phyloP scores from a whole-genome alignment of 768 basidiomycete species.

The Harrya chromipes region DNA sequence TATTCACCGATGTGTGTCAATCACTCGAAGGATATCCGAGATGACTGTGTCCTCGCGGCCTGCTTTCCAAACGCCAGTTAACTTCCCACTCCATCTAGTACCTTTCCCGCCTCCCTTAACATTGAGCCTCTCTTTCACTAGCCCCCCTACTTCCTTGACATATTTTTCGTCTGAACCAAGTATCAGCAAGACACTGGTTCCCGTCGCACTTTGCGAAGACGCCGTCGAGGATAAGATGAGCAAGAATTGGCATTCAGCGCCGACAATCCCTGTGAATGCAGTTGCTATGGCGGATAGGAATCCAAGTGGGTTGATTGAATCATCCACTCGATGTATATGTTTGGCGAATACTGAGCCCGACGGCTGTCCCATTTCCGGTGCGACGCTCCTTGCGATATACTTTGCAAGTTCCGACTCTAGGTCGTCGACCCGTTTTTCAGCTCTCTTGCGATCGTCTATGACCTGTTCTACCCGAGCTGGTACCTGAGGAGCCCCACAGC shows the following conservation, averaged over 20 bases:
- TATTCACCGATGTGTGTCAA: not conserved
- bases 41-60: constrained; percentile 19
- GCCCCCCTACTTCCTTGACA: constrained; percentile 58
- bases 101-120: constrained; percentile 82
- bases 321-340: constrained; percentile 60
- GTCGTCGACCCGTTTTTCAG: constrained; percentile 66
- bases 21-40: constrained; percentile 17
- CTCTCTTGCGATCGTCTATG: constrained; percentile 61
- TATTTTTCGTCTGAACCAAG: constrained; percentile 57
- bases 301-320: constrained; percentile 53
- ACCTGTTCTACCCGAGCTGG: constrained; percentile 67
- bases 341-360: constrained; percentile 36
- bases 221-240: constrained; percentile 63
- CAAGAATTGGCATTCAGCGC: constrained; percentile 35
- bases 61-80: constrained; percentile 41
- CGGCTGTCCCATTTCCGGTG: constrained; percentile 33
- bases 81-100: constrained; percentile 72
- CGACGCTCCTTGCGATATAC: constrained; percentile 42
- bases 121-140: constrained; percentile 51
- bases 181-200: constrained; percentile 55
- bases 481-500: constrained; percentile 63
- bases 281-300: constrained; percentile 59
- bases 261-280: constrained; percentile 35
- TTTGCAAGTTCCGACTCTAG: constrained; percentile 64
- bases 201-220: constrained; percentile 48